Evolutionary conservation across 805 yeast species (phyloP).

Genomic region (Maudiozyma barnettii): DNA sequence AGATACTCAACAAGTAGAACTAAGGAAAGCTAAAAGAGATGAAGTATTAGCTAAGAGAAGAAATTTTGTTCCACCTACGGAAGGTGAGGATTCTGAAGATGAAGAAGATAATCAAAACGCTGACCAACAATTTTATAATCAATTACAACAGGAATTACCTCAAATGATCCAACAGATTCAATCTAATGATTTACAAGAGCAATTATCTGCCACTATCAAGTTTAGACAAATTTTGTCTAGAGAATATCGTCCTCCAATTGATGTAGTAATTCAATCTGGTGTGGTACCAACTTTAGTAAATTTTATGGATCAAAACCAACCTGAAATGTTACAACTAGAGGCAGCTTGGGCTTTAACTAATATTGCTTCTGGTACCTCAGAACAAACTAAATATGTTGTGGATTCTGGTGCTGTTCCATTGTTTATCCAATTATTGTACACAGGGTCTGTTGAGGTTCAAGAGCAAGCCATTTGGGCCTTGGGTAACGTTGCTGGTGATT

Average conservation of each 20-base stretch:
- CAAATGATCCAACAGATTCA: constrained; percentile 72
- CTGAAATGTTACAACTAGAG: constrained; percentile 85
- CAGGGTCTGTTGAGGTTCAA: constrained; percentile 81
- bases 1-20: constrained; percentile 93
- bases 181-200: constrained; percentile 66
- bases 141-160: constrained; percentile 64
- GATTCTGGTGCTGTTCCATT: constrained; percentile 90
- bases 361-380: constrained; percentile 88
- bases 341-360: constrained; percentile 99
- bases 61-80: constrained; percentile 45
- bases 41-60: constrained; percentile 91
- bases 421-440: constrained; percentile 71
- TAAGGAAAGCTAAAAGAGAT: constrained; percentile 93
- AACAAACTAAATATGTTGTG: constrained; percentile 83
- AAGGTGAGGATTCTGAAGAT: constrained; percentile 45
- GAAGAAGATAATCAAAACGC: constrained; percentile 39
- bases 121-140: constrained; percentile 36
- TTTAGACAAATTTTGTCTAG: constrained; percentile 89
- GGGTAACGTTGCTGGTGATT: constrained; percentile 98
- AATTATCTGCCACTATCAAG: constrained; percentile 80
- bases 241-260: constrained; percentile 94
- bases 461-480: constrained; percentile 99
- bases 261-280: constrained; percentile 83
- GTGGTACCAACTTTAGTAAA: constrained; percentile 86
- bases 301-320: constrained; percentile 68